These are phyloP conservation scores for carrot (Daucus carota) DNA, from an alignment of 129 eudicot genomes.

Conservation along the genomic window DNA sequence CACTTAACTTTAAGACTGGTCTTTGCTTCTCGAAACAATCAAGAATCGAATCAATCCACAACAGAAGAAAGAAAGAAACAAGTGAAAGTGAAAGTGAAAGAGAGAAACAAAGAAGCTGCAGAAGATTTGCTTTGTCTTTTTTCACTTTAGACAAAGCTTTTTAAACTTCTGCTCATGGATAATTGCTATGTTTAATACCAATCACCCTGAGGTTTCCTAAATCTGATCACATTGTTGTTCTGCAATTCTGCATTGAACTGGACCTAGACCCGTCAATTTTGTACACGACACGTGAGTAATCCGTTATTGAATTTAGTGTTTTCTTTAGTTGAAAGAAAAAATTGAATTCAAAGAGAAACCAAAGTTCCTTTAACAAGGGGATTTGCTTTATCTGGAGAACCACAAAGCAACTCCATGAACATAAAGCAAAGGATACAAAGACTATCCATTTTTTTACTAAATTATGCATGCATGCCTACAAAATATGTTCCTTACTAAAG, in stretches of 20 bases:
- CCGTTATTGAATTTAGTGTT: no score
- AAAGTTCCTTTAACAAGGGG: slow-evolving; percentile 46
- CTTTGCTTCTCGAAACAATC: slow-evolving; percentile 57
- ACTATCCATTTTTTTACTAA: slow-evolving; percentile 25
- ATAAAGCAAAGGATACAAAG: slow-evolving; percentile 38
- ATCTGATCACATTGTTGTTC: not conserved
- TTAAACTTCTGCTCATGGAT: not conserved
- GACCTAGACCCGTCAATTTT: no score
- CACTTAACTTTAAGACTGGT: slow-evolving; percentile 29
- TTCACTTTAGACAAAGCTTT: slow-evolving; percentile 17
- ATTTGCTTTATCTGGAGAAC: slow-evolving; percentile 53
- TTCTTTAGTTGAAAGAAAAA: not conserved
- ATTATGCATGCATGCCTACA: slow-evolving; percentile 44
- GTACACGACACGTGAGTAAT: no score
- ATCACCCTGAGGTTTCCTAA: not conserved
- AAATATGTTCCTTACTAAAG: slow-evolving; percentile 19
- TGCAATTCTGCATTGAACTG: no score
- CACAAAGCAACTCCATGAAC: slow-evolving; percentile 41
- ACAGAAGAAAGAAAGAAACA: not conserved
- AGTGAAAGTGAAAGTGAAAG: slow-evolving; percentile 23
- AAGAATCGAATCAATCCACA: slow-evolving; percentile 30
- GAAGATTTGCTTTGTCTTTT: slow-evolving; percentile 1
- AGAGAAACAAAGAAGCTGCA: slow-evolving; percentile 16
- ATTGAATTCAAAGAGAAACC: slow-evolving; percentile 38
- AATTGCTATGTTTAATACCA: not conserved